Evolutionary conservation across 2,329 filamentous ascomycete genomes (phyloP), one percentile per base, ranked within the genome.

Genomic region (Davidsoniella australis): DNA sequence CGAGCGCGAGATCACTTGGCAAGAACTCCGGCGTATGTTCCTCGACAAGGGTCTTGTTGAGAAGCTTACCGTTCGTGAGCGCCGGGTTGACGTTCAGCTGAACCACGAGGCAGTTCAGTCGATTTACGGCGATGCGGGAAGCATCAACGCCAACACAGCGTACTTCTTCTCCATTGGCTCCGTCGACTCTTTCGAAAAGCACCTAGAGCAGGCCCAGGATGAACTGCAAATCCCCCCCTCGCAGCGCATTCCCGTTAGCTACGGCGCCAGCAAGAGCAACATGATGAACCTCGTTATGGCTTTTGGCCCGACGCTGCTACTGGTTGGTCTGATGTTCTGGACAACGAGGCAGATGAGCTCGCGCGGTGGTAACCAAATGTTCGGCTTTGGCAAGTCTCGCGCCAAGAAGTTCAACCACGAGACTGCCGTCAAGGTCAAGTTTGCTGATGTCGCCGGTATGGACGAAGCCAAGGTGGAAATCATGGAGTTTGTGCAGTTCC

Each of bases 341-440:
- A 71, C 88, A 48, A 82, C 83, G 49, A 74, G 83, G 56, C 79
- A 85, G 58, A 85, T 86, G 52, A 75, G 77, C 48, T 76, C 77
- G 48, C 76, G 76, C 53, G 78, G 72, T 54, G 75, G 75, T 52
- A 80, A 80, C 59, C 86, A 88, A 56, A 84, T 96, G 60, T 98
- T 98, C 61, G 88, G 87, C 56, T 94, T 98, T 66, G 85, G 88
- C 57, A 89, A 91, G 73, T 95, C 87, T 66, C 80, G 85, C 59
- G 91, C 91, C 23, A 96, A 94, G 71, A 83, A 85, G 59, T 98
- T 96, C 72, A 98, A 95, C 64, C 88, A 95, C 57, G 91, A 98
- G 69, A 85, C 85, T 9, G 85, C 91, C 51, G 76, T 98, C 68
- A 94, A 94, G 68, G 88, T 93, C 64, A 96, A 95, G 66, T 98